These are phyloP conservation scores for Russula compacta DNA, from an alignment of 768 basidiomycete genomes.

Conservation along the genomic window DNA sequence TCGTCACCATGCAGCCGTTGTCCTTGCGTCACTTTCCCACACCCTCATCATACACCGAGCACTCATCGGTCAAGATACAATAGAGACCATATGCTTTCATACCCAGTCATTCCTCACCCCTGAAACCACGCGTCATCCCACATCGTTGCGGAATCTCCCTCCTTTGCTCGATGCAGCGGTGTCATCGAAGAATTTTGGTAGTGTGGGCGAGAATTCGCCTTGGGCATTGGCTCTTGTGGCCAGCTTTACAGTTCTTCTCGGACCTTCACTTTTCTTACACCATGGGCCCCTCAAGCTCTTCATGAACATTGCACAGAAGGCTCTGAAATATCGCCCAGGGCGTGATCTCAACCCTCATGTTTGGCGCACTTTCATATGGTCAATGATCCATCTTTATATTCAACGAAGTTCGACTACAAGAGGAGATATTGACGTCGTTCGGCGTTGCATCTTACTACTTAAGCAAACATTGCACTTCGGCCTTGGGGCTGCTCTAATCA, in stretches of 20 bases:
- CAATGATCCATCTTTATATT: conserved; percentile 11
- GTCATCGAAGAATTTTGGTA: not conserved
- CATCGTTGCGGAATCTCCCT: conserved; percentile 12
- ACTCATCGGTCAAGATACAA: not conserved
- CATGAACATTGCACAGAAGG: conserved; percentile 9
- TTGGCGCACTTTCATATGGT: conserved; percentile 17
- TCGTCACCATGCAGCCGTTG: conserved; percentile 6
- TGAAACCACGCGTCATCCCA: conserved; percentile 14
- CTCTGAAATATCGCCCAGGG: conserved; percentile 4
- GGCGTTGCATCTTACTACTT: conserved; percentile 9
- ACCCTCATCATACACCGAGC: conserved; percentile 1
- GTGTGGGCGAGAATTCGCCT: conserved; percentile 4
- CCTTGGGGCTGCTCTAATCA: conserved; percentile 9
- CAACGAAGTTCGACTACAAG: not conserved
- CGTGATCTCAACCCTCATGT: conserved; percentile 14
- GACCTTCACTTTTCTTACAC: conserved; percentile 8
- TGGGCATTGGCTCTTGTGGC: conserved; percentile 11
- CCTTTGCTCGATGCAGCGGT: conserved; percentile 7
- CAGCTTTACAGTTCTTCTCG: conserved; percentile 9
- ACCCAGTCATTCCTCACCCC: conserved; percentile 10
- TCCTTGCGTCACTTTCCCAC: conserved; percentile 10
- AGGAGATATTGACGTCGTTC: not conserved
- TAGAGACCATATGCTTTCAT: conserved; percentile 8
- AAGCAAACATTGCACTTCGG: conserved; percentile 9
- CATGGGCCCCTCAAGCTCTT: conserved; percentile 12